phyloP scores from a whole-genome alignment of 2,329 filamentous ascomycete genomes.

The Truncatella angustata region DNA sequence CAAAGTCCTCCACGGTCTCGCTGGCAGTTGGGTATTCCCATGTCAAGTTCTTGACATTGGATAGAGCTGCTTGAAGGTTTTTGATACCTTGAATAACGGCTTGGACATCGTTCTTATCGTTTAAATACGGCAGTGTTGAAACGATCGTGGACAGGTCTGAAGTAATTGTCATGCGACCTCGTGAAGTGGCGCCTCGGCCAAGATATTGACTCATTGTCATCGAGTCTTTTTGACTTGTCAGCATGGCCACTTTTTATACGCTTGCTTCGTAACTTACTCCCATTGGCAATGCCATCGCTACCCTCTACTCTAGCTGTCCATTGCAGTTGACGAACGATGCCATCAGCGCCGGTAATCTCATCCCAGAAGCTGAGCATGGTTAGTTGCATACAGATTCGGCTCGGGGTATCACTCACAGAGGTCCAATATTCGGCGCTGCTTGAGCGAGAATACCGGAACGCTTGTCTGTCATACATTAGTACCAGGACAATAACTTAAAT shows the following conservation, averaged over 20 bases:
- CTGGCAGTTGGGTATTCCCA: constrained; percentile 53
- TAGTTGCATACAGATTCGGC: neutral
- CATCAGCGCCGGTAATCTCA: constrained; percentile 55
- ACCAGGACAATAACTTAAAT: neutral
- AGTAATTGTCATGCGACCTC: constrained; percentile 61
- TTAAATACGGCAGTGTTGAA: constrained; percentile 57
- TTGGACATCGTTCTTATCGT: constrained; percentile 54
- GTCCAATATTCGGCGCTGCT: constrained; percentile 64
- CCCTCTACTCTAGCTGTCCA: constrained; percentile 65
- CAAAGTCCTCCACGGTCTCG: constrained; percentile 53
- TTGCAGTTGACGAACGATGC: constrained; percentile 61
- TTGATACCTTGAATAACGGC: constrained; percentile 66
- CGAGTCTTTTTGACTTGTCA: constrained; percentile 30
- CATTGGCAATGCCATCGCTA: constrained; percentile 37
- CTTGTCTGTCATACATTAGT: constrained; percentile 26
- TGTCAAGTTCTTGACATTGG: constrained; percentile 52
- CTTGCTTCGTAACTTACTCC: constrained; percentile 27
- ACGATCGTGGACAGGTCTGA: constrained; percentile 56
- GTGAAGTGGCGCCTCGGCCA: constrained; percentile 60
- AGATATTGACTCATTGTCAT: constrained; percentile 62
- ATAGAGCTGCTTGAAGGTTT: constrained; percentile 54
- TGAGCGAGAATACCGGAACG: constrained; percentile 61
- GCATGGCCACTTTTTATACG: too few species aligned
- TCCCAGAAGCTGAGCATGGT: constrained; percentile 46
- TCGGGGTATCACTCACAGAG: constrained; percentile 39